Conservation (phyloP, 2,329 filamentous ascomycete species). For the Colletotrichum lupini region DNA sequence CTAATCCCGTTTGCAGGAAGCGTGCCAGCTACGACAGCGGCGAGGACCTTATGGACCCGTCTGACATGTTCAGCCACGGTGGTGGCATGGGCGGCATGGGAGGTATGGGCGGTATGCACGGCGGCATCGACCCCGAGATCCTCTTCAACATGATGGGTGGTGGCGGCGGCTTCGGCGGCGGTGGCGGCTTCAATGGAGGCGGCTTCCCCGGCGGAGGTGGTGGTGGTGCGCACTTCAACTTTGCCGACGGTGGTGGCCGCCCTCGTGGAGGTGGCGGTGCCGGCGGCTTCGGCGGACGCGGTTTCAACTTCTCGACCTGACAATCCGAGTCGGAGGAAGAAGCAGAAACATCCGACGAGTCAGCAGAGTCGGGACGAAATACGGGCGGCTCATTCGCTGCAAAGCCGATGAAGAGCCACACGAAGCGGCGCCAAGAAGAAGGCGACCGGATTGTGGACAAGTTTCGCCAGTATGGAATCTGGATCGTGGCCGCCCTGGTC, state of each 20-base stretch:
- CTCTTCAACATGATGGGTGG: constrained; percentile 87
- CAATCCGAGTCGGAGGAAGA: constrained; percentile 52
- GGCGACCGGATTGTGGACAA: constrained; percentile 52
- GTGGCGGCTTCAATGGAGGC: constrained; percentile 59
- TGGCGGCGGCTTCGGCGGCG: constrained; percentile 64
- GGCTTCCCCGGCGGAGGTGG: constrained; percentile 61
- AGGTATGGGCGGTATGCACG: constrained; percentile 61
- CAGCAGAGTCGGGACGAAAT: constrained; percentile 41
- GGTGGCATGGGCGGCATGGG: constrained; percentile 71
- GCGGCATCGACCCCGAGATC: constrained; percentile 80
- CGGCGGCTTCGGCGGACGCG: constrained; percentile 44
- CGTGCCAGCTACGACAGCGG: constrained; percentile 91
- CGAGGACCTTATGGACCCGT: constrained; percentile 88
- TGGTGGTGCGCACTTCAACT: constrained; percentile 69
- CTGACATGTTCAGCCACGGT: constrained; percentile 82
- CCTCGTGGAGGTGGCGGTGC: constrained; percentile 51
- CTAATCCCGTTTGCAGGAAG: constrained; percentile 70
- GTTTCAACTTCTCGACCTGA: constrained; percentile 60
- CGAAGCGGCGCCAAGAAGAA: constrained; percentile 46
- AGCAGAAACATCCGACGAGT: constrained; percentile 46
- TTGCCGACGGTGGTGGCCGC: constrained; percentile 54
- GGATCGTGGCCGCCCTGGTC: constrained; percentile 56
- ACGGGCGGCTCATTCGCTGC: constrained; percentile 38
- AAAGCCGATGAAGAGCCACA: constrained; percentile 44
- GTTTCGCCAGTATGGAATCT: constrained; percentile 55